These are phyloP conservation scores for Astrothelium macrocarpum DNA, from an alignment of 495 filamentous ascomycete species.

Conservation along the genomic window DNA sequence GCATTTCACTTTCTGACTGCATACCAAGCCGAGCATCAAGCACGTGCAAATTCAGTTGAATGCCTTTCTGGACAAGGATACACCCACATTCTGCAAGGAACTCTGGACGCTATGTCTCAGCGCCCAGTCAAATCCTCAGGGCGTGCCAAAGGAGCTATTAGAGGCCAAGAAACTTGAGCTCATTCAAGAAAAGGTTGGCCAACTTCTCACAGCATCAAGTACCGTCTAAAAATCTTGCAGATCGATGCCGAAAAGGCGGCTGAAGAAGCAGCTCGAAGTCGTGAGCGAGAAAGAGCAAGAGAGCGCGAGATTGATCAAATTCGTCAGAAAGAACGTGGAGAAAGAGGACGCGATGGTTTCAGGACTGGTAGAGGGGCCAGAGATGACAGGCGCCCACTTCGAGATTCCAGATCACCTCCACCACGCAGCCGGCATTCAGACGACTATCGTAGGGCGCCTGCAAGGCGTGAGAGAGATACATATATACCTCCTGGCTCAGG, in stretches of 20 bases:
- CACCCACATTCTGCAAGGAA: slow-evolving; percentile 82
- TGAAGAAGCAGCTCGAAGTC: slow-evolving; percentile 59
- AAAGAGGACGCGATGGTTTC: slow-evolving; percentile 53
- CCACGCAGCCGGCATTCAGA: slow-evolving; percentile 46
- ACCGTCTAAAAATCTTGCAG: slow-evolving; percentile 35
- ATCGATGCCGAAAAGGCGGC: slow-evolving; percentile 74
- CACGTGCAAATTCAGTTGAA: slow-evolving; percentile 86
- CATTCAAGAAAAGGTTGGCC: slow-evolving; percentile 76
- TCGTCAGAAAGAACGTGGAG: slow-evolving; percentile 62
- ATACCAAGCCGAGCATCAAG: slow-evolving; percentile 79
- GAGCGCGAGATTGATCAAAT: slow-evolving; percentile 55
- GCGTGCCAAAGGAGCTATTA: slow-evolving; percentile 86
- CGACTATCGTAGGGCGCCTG: slow-evolving; percentile 43
- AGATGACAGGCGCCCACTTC: slow-evolving; percentile 34
- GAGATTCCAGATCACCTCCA: slow-evolving; percentile 54
- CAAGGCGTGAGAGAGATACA: slow-evolving; percentile 46
- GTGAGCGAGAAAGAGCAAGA: slow-evolving; percentile 52
- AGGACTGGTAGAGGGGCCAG: slow-evolving; percentile 31
- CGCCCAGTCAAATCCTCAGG: slow-evolving; percentile 76
- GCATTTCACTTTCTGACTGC: neutral
- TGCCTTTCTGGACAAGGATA: slow-evolving; percentile 91
- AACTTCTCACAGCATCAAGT: neutral
- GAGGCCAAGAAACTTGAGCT: slow-evolving; percentile 94
- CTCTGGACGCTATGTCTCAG: slow-evolving; percentile 87
- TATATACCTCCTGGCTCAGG: slow-evolving; percentile 41